Conservation (phyloP, 2,329 filamentous ascomycete genomes). For the Calonectria naviculata region DNA sequence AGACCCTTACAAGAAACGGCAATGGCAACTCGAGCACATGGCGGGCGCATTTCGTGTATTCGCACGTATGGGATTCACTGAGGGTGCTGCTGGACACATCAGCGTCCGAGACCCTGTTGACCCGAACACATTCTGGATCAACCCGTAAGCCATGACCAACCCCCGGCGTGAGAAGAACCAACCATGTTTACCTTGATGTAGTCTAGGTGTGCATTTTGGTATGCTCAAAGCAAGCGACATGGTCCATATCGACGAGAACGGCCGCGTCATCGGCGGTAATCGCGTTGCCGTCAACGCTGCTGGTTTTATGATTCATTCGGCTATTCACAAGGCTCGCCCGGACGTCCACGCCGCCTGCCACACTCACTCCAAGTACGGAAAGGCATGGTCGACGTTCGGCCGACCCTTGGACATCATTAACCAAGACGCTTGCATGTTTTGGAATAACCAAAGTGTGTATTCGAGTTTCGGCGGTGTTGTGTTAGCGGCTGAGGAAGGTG, state of each 20-base stretch:
- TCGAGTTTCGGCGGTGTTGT: constrained; percentile 72
- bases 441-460: constrained; percentile 68
- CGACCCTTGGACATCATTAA: constrained; percentile 70
- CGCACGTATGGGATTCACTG: constrained; percentile 60
- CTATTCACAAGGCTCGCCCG: constrained; percentile 68
- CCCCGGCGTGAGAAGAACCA: not conserved
- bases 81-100: constrained; percentile 75
- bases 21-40: constrained; percentile 54
- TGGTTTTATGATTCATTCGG: constrained; percentile 72
- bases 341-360: constrained; percentile 72
- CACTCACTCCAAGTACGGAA: constrained; percentile 67
- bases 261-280: constrained; percentile 70
- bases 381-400: constrained; percentile 71
- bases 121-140: constrained; percentile 72
- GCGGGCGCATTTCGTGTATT: constrained; percentile 61
- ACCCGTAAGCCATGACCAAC: constrained; percentile 52
- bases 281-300: constrained; percentile 66
- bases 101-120: constrained; percentile 71
- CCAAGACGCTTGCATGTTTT: constrained; percentile 69
- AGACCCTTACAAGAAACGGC: constrained; percentile 53
- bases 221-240: constrained; percentile 71
- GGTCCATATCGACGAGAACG: constrained; percentile 69
- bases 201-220: constrained; percentile 68
- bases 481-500: constrained; percentile 69
- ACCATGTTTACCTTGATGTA: constrained; percentile 3